A percentile compares a stretch with the other conserved stretches of the same genome.
Evolutionary conservation across 768 basidiomycete species (phyloP).

Genomic region (Boletus subcaerulescens): DNA sequence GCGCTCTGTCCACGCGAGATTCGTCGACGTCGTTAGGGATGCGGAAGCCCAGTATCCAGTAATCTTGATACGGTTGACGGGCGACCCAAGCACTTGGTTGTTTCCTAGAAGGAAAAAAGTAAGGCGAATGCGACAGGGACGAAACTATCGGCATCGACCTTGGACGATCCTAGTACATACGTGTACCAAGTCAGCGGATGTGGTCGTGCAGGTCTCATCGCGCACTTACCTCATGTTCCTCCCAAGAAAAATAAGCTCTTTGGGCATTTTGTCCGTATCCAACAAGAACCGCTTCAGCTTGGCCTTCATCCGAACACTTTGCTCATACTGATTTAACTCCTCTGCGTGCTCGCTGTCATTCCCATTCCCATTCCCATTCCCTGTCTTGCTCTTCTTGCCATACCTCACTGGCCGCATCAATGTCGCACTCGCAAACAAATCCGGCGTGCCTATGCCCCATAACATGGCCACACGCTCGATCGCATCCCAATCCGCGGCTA

Average conservation of each 20-base stretch:
- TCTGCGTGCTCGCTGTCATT: slow-evolving; percentile 7
- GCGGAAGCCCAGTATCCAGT: slow-evolving; percentile 80
- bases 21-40: slow-evolving; percentile 48
- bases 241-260: slow-evolving; percentile 70
- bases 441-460: slow-evolving; percentile 73
- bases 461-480: slow-evolving; percentile 49
- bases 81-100: slow-evolving; percentile 80
- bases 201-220: not conserved
- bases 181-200: not conserved
- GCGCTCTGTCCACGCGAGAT: slow-evolving; percentile 42
- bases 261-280: slow-evolving; percentile 79
- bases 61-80: slow-evolving; percentile 88
- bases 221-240: slow-evolving; percentile 63
- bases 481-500: slow-evolving; percentile 51
- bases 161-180: slow-evolving; percentile 34
- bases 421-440: slow-evolving; percentile 71
- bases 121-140: not conserved
- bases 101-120: slow-evolving; percentile 44
- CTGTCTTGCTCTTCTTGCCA: slow-evolving; percentile 13
- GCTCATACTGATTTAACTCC: slow-evolving; percentile 61
- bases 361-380: slow-evolving; percentile 4
- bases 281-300: slow-evolving; percentile 61
- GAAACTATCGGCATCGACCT: slow-evolving; percentile 17
- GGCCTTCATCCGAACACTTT: slow-evolving; percentile 64
- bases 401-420: slow-evolving; percentile 59